Conservation (phyloP, 2,329 filamentous ascomycete species). For the Gaeumannomyces sp. region DNA sequence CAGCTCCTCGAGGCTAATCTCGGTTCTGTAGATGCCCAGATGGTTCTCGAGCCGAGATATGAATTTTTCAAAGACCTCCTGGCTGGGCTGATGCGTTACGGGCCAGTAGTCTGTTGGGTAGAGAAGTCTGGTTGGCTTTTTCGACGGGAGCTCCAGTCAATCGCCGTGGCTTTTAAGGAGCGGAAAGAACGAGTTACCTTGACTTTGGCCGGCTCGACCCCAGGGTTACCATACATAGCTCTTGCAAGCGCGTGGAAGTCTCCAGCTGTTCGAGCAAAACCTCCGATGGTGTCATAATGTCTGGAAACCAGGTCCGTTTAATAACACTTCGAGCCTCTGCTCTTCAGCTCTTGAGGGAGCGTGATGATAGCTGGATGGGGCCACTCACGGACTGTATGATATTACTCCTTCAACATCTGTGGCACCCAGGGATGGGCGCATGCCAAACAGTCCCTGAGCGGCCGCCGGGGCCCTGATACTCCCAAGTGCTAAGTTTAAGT, state of each 20-base stretch:
- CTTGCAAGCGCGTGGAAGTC: neutral
- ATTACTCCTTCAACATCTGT: constrained; percentile 40
- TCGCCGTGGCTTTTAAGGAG: neutral
- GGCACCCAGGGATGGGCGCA: constrained; percentile 41
- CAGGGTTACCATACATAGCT: constrained; percentile 1
- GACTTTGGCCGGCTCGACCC: neutral
- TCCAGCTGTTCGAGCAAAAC: neutral
- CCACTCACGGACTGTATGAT: constrained; percentile 29
- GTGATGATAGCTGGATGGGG: too few species aligned
- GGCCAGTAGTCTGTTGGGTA: constrained; percentile 13
- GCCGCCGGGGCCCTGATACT: constrained; percentile 26
- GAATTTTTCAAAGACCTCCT: constrained; percentile 9
- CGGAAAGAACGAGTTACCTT: neutral
- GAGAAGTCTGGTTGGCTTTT: constrained; percentile 11
- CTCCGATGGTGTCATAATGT: neutral
- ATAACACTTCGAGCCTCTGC: too few species aligned
- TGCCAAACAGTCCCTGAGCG: constrained; percentile 19
- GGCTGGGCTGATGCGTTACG: constrained; percentile 3
- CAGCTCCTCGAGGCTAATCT: constrained; percentile 10
- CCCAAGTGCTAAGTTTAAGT: constrained; percentile 18
- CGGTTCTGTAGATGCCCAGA: constrained; percentile 8
- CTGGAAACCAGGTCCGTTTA: too few species aligned
- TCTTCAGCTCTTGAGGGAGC: too few species aligned
- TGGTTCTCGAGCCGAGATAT: constrained; percentile 5
- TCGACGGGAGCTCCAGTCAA: neutral